Conservation (phyloP, 2,329 filamentous ascomycete genomes). For the Fusarium pininemorale region DNA sequence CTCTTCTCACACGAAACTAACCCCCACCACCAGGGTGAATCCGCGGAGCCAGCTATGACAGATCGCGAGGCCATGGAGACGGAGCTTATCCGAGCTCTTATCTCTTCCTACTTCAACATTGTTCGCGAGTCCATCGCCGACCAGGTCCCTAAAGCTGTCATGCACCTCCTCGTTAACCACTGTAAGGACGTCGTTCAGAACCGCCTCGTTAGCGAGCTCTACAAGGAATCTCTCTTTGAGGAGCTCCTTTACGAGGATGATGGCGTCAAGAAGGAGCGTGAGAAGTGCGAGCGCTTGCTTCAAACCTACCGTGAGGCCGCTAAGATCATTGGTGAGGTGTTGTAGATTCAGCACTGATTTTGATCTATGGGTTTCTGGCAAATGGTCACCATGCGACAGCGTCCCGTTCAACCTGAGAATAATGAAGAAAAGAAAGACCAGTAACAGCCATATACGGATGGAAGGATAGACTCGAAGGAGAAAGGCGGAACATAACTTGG, state of each 20-base stretch:
- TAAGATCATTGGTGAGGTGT: conserved; percentile 96
- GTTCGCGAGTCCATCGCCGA: conserved; percentile 98
- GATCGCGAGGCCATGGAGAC: conserved; percentile 98
- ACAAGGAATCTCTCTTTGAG: conserved; percentile 89
- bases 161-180: conserved; percentile 98
- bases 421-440: conserved; percentile 32
- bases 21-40: conserved; percentile 57
- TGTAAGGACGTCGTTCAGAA: conserved; percentile 99
- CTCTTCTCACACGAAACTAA: conserved; percentile 29
- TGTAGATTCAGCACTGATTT: conserved; percentile 59
- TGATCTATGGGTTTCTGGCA: conserved; percentile 10
- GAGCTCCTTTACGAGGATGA: conserved; percentile 98
- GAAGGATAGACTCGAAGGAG: conserved; percentile 32
- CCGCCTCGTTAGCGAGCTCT: conserved; percentile 91
- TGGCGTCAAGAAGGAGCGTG: conserved; percentile 93
- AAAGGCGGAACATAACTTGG: conserved; percentile 24
- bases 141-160: conserved; percentile 97
- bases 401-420: conserved; percentile 26
- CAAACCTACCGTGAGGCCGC: conserved; percentile 97
- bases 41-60: conserved; percentile 85
- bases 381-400: conserved; percentile 10
- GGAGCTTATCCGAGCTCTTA: conserved; percentile 93
- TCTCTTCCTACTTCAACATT: conserved; percentile 99
- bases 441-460: conserved; percentile 15
- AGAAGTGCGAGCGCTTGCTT: conserved; percentile 97